Percentiles rank a stretch among this genome's conserved stretches.
Conservation (phyloP, 495 filamentous ascomycete genomes). For the Penicillium chermesinum region DNA sequence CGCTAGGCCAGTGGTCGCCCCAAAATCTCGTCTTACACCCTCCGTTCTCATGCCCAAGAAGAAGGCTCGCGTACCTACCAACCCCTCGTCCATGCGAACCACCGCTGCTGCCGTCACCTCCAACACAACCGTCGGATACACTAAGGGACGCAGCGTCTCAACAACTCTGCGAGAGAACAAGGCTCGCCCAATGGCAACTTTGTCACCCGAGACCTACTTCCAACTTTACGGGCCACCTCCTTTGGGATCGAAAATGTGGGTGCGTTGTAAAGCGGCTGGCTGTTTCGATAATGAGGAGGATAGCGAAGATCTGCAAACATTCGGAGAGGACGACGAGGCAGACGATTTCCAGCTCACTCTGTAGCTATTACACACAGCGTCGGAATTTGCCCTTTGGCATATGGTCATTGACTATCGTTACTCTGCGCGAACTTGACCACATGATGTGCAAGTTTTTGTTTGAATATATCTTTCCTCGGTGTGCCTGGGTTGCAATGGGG, state of each 20-base stretch:
- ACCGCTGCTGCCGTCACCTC: conserved; percentile 62
- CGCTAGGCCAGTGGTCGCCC: conserved; percentile 32
- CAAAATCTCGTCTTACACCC: conserved; percentile 35
- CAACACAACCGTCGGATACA: conserved; percentile 73
- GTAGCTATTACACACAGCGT: conserved; percentile 19
- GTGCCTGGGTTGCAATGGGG: neutral
- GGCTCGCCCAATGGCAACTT: conserved; percentile 17
- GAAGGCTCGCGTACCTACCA: conserved; percentile 32
- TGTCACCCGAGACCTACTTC: conserved; percentile 43
- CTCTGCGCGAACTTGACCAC: neutral
- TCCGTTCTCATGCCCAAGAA: conserved; percentile 39
- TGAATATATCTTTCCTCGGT: neutral
- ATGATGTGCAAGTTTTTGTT: neutral
- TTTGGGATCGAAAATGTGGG: conserved; percentile 41
- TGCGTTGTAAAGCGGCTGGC: conserved; percentile 32
- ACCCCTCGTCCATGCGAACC: conserved; percentile 51
- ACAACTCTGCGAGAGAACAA: conserved; percentile 37
- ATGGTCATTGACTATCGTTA: too few relatives aligned
- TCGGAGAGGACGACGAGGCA: conserved; percentile 40
- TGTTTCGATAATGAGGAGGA: conserved; percentile 32
- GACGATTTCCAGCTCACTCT: conserved; percentile 41
- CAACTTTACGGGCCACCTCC: conserved; percentile 38
- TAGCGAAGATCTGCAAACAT: conserved; percentile 25
- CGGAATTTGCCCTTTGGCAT: too few relatives aligned
- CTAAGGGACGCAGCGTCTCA: conserved; percentile 65